Evolutionary conservation across 2,329 filamentous ascomycete genomes (phyloP), one percentile per base, ranked within the genome.

Genomic region (Colletotrichum sp.): DNA sequence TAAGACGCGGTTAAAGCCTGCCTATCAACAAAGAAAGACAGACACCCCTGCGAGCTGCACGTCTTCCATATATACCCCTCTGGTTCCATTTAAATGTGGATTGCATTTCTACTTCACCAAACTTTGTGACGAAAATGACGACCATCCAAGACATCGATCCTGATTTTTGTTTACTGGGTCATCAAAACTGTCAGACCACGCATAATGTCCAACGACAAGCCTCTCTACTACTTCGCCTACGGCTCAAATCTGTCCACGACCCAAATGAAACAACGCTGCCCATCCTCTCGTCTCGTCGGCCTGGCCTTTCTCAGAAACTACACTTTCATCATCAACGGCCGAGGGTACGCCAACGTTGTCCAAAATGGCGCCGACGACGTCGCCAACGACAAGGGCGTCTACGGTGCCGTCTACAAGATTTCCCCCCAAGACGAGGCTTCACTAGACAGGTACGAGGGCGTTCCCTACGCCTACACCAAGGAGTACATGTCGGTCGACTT

Each of bases 341-440:
- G 93, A 3, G 93, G 93, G 16, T 94, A 92, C 81, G 93, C 93
- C 52, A 95, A 95, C 80, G 86, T 95, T n/a, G 88, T 92, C 30
- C 59, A 63, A 22, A 63, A 63, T 4, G 68, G 62, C 32, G 12
- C 74, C 6, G 69, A 16, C 49, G 66, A 34, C 61, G 27, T 76
- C 8, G 59, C 74, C 7, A 62, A 72, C 22, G 78, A 77, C 5
- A 79, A 84, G 32, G 87, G 89, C 70, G 89, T 92, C 44, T 92
- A 90, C 82, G 91, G 91, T 6, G 82, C 93, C 3, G 83, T 93
- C 22, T 93, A 93, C 80, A 83, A 84, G 8, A 84, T 93, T 0
- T 82, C 86, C 7, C 79, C 83, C 0, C 68, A 79, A 2, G 92
- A 93, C 79, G 91, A 93, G 81, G 80, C 77, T 3, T 76, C 71